phyloP scores from a whole-genome alignment of 2,329 filamentous ascomycete genomes.

The Verticillium dahliae region DNA sequence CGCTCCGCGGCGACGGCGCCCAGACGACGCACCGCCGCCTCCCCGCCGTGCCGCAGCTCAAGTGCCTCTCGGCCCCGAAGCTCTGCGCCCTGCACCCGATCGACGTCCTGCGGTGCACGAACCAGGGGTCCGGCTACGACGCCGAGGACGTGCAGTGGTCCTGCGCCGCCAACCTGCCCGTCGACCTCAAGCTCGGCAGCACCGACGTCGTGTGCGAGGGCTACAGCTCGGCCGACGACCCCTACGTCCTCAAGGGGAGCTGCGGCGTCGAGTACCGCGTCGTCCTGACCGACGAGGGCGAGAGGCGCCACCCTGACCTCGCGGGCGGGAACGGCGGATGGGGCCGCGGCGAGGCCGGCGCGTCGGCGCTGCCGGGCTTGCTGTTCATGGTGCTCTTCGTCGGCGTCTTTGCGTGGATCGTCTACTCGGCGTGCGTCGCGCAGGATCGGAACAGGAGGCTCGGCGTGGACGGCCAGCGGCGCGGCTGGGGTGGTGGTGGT shows the following conservation, averaged over 20 bases:
- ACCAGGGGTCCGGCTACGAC: constrained; percentile 75
- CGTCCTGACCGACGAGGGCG: constrained; percentile 68
- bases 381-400: constrained; percentile 44
- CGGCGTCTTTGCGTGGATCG: constrained; percentile 52
- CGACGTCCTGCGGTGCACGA: constrained; percentile 83
- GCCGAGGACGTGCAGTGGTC: constrained; percentile 84
- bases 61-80: constrained; percentile 61
- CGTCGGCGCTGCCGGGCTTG: not conserved
- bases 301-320: constrained; percentile 59
- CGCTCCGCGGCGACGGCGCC: constrained; percentile 57
- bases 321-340: constrained; percentile 27
- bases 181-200: constrained; percentile 63
- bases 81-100: constrained; percentile 65
- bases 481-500: constrained; percentile 30
- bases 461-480: constrained; percentile 23
- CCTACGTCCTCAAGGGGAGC: constrained; percentile 82
- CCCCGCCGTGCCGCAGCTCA: constrained; percentile 68
- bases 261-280: constrained; percentile 89
- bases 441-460: constrained; percentile 8
- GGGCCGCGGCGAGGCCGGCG: constrained; percentile 18
- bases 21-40: constrained; percentile 73
- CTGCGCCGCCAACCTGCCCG: constrained; percentile 59
- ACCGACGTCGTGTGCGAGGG: constrained; percentile 94
- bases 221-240: constrained; percentile 69
- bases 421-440: constrained; percentile 45